Base-by-base conservation (phyloP, 495 filamentous ascomycete genomes). In the Hyaloscypha bicolor region DNA sequence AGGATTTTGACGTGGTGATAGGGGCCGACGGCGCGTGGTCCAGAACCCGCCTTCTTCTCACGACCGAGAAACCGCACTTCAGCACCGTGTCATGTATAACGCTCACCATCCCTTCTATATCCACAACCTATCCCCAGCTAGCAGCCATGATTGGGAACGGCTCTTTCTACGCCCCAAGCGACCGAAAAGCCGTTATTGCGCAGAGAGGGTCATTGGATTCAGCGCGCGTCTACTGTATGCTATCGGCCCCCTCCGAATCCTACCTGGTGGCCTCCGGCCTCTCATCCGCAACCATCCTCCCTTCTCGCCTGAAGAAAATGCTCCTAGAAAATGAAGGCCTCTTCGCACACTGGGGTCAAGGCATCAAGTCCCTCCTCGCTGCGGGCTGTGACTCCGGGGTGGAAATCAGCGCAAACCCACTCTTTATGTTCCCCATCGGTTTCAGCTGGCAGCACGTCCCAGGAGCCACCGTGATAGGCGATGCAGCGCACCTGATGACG, bases 401-500 rank as follows among this genome's bases (percentile, higher is more conserved):
- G 37, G 71, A 61, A 8, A 48, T 65, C 21, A 35, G 8, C 1
- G 35, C 55, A 1, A 62, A 67, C 53, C 74, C 70, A 1, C 60
- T 72, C 39, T 88, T 83, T 64, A 82, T 80, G 69, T 78, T 90
- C 0, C 85, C 84, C 2, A 74, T 83, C 0, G 85, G 82, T 25
- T 74, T 75, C 62, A 70, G 61, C 9, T 90, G 86, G 85, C 66
- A 77, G 55, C 82, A 85, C 64, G 68, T 70, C 12, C 51, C 70
- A 6, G 79, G 81, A 22, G 73, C 81, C 5, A 88, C 87, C 6
- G 71, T 90, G 9, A 76, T 89, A 53, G 87, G 87, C 9, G 87
- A 89, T 75, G 86, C 87, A 1, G 87, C 87, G 19, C 85, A 89
- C 70, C 65, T 88, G 45, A 88, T 87, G 86, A 79, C 82, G 6